Evolutionary conservation across 2,329 filamentous ascomycete genomes (phyloP).

Genomic region (Zymoseptoria ardabiliae): DNA sequence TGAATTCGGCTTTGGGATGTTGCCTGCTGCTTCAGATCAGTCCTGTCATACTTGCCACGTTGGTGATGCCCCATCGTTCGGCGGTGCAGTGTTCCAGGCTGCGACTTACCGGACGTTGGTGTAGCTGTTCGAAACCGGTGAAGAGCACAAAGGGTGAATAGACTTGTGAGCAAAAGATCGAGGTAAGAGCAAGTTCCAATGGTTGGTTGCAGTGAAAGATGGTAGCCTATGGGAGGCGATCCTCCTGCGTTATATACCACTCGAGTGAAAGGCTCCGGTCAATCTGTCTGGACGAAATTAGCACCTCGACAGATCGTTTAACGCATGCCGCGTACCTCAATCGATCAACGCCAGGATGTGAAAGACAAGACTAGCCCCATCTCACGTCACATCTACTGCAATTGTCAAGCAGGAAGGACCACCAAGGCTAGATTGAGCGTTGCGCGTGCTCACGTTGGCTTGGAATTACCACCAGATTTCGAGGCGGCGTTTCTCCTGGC

Average conservation of each 20-base stretch:
- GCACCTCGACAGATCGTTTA: constrained; percentile 10
- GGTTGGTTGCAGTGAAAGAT: constrained; percentile 12
- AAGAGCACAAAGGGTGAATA: constrained; percentile 1
- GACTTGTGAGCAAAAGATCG: background rate
- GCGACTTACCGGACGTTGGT: constrained; percentile 10
- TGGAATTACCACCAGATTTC: background rate
- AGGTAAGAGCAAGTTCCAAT: constrained; percentile 11
- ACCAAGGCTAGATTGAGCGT: constrained; percentile 7
- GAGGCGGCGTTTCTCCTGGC: background rate
- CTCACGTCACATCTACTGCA: constrained; percentile 9
- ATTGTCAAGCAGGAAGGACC: constrained; percentile 1
- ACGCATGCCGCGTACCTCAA: constrained; percentile 9
- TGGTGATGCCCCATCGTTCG: background rate
- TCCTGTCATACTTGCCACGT: constrained; percentile 5
- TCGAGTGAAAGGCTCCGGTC: constrained; percentile 2
- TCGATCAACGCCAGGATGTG: constrained; percentile 9
- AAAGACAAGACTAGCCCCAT: constrained; percentile 6
- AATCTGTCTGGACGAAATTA: constrained; percentile 15
- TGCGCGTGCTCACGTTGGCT: constrained; percentile 4
- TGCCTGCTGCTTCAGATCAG: constrained; percentile 1
- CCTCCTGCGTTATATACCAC: constrained; percentile 14
- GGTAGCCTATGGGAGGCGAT: constrained; percentile 14
- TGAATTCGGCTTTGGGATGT: background rate
- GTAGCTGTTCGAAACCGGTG: constrained; percentile 16
- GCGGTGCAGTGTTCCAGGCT: background rate